A percentile compares a stretch with the other conserved stretches of the same genome.
Evolutionary conservation across 352 stramenopile species (phyloP).

Genomic region (Blastocystis sp.): DNA sequence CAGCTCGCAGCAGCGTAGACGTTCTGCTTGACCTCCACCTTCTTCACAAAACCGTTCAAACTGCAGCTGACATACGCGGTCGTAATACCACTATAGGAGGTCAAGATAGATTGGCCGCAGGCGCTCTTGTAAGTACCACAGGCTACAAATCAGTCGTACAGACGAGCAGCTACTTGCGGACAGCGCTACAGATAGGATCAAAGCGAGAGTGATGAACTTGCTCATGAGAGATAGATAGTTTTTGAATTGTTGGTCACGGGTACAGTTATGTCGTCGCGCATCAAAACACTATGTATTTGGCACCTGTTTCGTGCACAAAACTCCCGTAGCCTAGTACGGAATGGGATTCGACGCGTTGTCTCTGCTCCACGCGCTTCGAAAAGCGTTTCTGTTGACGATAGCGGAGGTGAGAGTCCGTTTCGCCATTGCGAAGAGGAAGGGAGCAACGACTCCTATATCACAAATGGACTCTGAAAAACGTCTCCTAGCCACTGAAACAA

Average conservation of each 20-base stretch:
- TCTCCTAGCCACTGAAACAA: too few relatives aligned
- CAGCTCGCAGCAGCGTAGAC: background rate
- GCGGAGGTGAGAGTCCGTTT: too few relatives aligned
- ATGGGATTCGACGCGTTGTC: too few relatives aligned
- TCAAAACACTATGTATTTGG: too few relatives aligned
- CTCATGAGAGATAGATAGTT: background rate
- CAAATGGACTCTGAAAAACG: too few relatives aligned
- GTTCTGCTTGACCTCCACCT: background rate
- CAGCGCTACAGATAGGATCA: background rate
- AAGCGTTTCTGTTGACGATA: too few relatives aligned
- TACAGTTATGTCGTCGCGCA: background rate
- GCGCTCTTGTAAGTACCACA: background rate
- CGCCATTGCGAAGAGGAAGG: too few relatives aligned
- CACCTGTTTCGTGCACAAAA: too few relatives aligned
- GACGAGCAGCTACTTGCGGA: background rate
- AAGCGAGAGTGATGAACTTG: background rate
- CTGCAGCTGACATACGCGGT: background rate
- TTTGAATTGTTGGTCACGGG: background rate
- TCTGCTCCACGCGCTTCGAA: too few relatives aligned
- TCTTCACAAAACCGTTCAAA: background rate
- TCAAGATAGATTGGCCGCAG: background rate
- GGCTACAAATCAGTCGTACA: background rate
- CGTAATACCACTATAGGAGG: background rate
- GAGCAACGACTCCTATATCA: too few relatives aligned
- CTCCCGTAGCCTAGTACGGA: too few relatives aligned